Evolutionary conservation across 129 eudicot species (phyloP), one percentile per base, ranked within the genome.

Genomic region (Artemisia annua): DNA sequence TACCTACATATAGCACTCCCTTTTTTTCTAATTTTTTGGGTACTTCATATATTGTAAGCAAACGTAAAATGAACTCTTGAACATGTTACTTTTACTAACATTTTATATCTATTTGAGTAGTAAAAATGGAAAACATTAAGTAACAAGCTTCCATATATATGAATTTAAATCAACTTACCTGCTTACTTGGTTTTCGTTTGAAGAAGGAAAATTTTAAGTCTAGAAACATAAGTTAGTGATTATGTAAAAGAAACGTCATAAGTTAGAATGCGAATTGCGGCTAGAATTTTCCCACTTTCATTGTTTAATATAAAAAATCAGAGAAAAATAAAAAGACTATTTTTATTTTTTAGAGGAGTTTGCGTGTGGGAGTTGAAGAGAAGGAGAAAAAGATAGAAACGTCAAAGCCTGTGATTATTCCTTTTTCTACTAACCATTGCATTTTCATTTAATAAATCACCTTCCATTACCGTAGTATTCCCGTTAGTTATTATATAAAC

Each of bases 301-400:
- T 19, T 61, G 24, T 57, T 43, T 28, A 26, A 22, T 50, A 5
- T 4, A 5, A 3, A 68, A 50, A 26, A 15, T 7, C 5, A 1
- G 14, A 67, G 48, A 54, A 26, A 20, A 0, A 15, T 8, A 39
- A 65, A 75, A 32, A 59, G 35, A 56, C 17, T 76, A 67, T 78
- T 75, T 83, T 26, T 26, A 26, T 2, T 26, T 26, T 26, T 81
- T 79, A 69, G 78, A 83, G 80, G 80, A 69, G 85, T 66, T 85
- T 85, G 90, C 90, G 95, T 88, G 88, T 81, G 88, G 82, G 87
- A 57, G 80, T 78, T 67, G 72, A 76, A 79, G 69, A 72, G 76
- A 44, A 69, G 80, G 78, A 67, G 72, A 67, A 46, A 26, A 77
- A 81, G 73, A 80, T 32, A 77, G 81, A 80, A 83, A 83, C 88